Base-by-base conservation (phyloP, 1,139 yeast genomes). In the Scheffersomyces stambukii region DNA sequence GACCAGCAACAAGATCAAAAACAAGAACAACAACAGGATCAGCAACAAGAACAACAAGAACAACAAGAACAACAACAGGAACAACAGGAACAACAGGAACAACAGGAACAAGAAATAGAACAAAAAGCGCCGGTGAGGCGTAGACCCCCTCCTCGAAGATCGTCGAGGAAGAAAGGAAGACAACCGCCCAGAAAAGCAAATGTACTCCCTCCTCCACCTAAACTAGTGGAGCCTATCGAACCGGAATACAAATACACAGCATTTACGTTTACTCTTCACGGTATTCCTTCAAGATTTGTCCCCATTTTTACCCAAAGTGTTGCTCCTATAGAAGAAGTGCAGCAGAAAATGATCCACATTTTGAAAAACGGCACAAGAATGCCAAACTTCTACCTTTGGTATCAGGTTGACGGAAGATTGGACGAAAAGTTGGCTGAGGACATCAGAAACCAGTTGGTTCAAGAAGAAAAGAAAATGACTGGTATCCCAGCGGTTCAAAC, bases 381-480 rank as follows among this genome's bases (percentile, higher is more conserved):
- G 5, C 61, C 80, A 6, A 73, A 74, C 20, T 75, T 75, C 46
- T 74, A 81, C 47, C 63, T 85, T 20, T 88, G 96, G 96, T 84
- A 80, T 45, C 86, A 84, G 45, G 68, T 88, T 13, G 96, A 86
- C 52, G 91, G 88, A 4, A 71, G 75, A 29, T 77, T 81, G 37
- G 91, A 81, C 46, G 86, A 78, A 36, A 46, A 51, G 2, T 46
- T 74, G 24, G 77, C 75, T 0, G 81, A 75, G 40, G 57, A 60
- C 8, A 50, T 74, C 14, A 55, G 81, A 38, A 45, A 42, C 6
- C 61, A 60, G 25, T 45, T 65, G 20, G 52, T 48, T 23, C 57
- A 50, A 21, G 73, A 67, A 38, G 74, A 67, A 36, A 64, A 58
- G 53, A 63, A 60, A 34, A 56, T 65, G 65, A 46, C 56, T 3